These are phyloP conservation scores for Amauroascus niger DNA, from an alignment of 2,329 filamentous ascomycete species.

Conservation along the genomic window DNA sequence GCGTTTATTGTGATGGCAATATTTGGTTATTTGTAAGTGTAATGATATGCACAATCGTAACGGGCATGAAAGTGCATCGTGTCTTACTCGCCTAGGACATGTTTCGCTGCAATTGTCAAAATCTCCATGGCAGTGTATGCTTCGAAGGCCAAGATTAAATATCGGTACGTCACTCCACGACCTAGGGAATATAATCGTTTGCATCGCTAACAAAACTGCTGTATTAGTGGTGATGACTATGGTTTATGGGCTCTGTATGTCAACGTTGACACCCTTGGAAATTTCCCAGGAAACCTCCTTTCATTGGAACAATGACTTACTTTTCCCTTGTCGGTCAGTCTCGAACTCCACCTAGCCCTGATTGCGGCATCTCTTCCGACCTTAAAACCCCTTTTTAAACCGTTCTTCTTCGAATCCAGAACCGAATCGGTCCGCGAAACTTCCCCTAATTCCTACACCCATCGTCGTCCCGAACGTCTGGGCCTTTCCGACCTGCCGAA, in stretches of 20 bases:
- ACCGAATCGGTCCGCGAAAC: not conserved
- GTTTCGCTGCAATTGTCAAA: conserved; percentile 36
- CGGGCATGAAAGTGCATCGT: not conserved
- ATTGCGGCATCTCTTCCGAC: conserved; percentile 35
- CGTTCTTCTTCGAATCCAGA: conserved; percentile 10
- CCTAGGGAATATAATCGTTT: not conserved
- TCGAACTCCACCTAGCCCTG: conserved; percentile 37
- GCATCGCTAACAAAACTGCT: not conserved
- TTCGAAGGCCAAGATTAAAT: conserved; percentile 26
- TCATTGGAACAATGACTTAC: not conserved
- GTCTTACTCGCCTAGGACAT: conserved; percentile 24
- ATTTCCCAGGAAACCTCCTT: not conserved
- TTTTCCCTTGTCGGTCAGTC: conserved; percentile 20
- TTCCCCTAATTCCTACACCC: not conserved
- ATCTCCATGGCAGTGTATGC: conserved; percentile 31
- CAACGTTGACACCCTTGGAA: not conserved
- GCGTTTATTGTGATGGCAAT: conserved; percentile 37
- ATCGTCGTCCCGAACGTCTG: not conserved
- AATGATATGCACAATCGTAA: not conserved
- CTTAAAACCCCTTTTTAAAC: conserved; percentile 31
- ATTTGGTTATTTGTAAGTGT: conserved; percentile 35
- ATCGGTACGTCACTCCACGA: conserved; percentile 23
- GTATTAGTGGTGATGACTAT: conserved; percentile 14
- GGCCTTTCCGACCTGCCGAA: not conserved
- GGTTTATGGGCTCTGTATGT: conserved; percentile 21